Percentiles rank a stretch among this genome's conserved stretches.
These are phyloP conservation scores for Aegilops speltoides DNA, from an alignment of 176 grass and related monocot genomes.

Conservation along the genomic window DNA sequence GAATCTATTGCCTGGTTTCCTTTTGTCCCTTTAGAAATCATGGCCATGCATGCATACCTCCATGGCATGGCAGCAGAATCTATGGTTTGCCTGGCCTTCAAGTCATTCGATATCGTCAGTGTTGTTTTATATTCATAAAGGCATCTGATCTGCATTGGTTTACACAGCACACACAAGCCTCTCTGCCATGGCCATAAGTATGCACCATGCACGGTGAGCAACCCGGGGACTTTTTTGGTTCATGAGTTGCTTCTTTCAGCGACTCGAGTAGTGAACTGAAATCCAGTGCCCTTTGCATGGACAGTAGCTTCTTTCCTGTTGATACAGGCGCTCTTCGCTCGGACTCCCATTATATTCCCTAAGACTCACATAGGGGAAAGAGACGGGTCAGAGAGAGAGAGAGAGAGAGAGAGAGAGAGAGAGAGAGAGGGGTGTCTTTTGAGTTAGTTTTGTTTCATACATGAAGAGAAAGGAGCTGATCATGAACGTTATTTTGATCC, in stretches of 20 bases:
- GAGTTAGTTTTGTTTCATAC: slow-evolving; percentile 28
- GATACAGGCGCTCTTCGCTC: slow-evolving; percentile 29
- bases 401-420: background rate
- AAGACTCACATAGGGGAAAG: background rate
- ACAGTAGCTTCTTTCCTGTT: slow-evolving; percentile 42
- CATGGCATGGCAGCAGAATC: slow-evolving; percentile 28
- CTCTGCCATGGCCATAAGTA: slow-evolving; percentile 42
- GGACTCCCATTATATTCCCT: slow-evolving; percentile 55
- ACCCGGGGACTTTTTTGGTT: slow-evolving; percentile 25
- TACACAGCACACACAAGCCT: background rate
- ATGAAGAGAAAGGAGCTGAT: slow-evolving; percentile 63
- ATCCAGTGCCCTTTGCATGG: slow-evolving; percentile 38
- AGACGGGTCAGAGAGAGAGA: background rate
- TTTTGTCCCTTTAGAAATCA: slow-evolving; percentile 52
- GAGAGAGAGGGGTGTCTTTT: background rate
- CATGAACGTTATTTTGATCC: slow-evolving; percentile 46
- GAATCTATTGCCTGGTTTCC: slow-evolving; percentile 46
- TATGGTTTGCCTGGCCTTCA: slow-evolving; percentile 59
- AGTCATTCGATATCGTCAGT: slow-evolving; percentile 47
- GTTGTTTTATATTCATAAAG: slow-evolving; percentile 40
- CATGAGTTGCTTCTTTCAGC: slow-evolving; percentile 29
- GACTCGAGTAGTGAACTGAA: slow-evolving; percentile 25
- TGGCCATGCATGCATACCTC: slow-evolving; percentile 37
- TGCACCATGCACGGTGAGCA: background rate
- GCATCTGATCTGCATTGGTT: background rate